Conservation (phyloP, 1,284 basidiomycete species). For the Takashimella tepidaria region DNA sequence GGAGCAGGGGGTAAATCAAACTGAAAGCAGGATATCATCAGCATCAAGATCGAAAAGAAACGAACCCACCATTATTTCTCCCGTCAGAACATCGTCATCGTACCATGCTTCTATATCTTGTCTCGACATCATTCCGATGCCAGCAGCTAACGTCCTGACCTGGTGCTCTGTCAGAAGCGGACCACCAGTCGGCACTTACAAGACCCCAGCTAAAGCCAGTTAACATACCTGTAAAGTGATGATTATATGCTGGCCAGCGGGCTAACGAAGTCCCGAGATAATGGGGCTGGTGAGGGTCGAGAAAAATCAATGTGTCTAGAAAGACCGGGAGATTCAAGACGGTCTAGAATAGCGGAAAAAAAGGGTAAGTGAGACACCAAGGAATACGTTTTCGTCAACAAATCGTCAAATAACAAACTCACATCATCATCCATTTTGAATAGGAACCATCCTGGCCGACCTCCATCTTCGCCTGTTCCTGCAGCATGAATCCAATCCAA, state of each 20-base stretch:
- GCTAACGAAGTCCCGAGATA: slow-evolving; percentile 24
- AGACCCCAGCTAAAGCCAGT: slow-evolving; percentile 24
- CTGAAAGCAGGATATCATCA: neutral
- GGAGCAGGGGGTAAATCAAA: slow-evolving; percentile 13
- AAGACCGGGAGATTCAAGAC: slow-evolving; percentile 23
- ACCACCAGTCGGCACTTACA: slow-evolving; percentile 8
- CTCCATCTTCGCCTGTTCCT: slow-evolving; percentile 4
- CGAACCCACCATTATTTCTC: slow-evolving; percentile 25
- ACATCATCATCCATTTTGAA: slow-evolving; percentile 29
- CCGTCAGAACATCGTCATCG: slow-evolving; percentile 26
- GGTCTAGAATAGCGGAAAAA: slow-evolving; percentile 12
- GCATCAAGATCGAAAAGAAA: neutral
- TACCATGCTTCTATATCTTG: slow-evolving; percentile 11
- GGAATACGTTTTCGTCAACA: neutral
- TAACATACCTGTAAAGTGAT: slow-evolving; percentile 23
- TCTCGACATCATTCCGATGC: slow-evolving; percentile 18
- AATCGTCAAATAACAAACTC: slow-evolving; percentile 6
- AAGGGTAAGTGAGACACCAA: too few relatives aligned
- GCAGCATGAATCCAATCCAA: slow-evolving; percentile 12
- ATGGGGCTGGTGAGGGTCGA: slow-evolving; percentile 12
- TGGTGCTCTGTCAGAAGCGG: slow-evolving; percentile 4
- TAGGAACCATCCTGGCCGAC: slow-evolving; percentile 9
- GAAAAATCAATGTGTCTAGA: slow-evolving; percentile 15
- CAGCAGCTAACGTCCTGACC: slow-evolving; percentile 19
- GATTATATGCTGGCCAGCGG: slow-evolving; percentile 14